Conservation (phyloP, 805 yeast genomes). For the Metschnikowia similis region DNA sequence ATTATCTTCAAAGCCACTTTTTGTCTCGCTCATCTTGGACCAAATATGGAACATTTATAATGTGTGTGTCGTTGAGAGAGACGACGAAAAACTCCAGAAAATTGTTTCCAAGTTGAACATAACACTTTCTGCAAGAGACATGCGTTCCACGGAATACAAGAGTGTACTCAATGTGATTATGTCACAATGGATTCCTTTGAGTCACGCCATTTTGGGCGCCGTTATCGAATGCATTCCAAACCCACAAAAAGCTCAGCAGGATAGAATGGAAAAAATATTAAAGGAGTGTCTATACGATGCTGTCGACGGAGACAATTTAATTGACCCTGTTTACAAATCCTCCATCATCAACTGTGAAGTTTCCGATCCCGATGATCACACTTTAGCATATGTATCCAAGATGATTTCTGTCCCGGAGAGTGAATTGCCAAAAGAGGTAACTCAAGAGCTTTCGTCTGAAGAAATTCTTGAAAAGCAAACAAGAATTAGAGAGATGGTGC, state of each 20-base stretch:
- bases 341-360: conserved; percentile 67
- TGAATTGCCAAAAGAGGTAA: conserved; percentile 63
- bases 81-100: conserved; percentile 68
- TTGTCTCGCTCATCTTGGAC: conserved; percentile 82
- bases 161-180: conserved; percentile 60
- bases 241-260: conserved; percentile 70
- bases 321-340: conserved; percentile 46
- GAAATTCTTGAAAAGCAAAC: conserved; percentile 61
- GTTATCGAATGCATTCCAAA: conserved; percentile 85
- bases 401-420: conserved; percentile 79
- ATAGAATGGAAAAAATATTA: conserved; percentile 65
- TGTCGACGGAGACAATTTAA: conserved; percentile 37
- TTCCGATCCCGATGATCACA: conserved; percentile 50
- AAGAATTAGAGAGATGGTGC: conserved; percentile 62
- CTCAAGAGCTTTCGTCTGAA: conserved; percentile 41
- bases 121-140: conserved; percentile 67
- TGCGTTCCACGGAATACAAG: conserved; percentile 73
- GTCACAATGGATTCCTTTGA: conserved; percentile 93
- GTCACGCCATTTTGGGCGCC: conserved; percentile 77
- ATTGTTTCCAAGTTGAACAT: conserved; percentile 68
- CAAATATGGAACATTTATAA: conserved; percentile 91
- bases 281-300: conserved; percentile 40
- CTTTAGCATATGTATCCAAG: conserved; percentile 78
- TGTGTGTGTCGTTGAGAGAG: conserved; percentile 57
- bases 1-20: conserved; percentile 60